Evolutionary conservation across 1,139 yeast genomes (phyloP).

Genomic region (Torulaspora pretoriensis): DNA sequence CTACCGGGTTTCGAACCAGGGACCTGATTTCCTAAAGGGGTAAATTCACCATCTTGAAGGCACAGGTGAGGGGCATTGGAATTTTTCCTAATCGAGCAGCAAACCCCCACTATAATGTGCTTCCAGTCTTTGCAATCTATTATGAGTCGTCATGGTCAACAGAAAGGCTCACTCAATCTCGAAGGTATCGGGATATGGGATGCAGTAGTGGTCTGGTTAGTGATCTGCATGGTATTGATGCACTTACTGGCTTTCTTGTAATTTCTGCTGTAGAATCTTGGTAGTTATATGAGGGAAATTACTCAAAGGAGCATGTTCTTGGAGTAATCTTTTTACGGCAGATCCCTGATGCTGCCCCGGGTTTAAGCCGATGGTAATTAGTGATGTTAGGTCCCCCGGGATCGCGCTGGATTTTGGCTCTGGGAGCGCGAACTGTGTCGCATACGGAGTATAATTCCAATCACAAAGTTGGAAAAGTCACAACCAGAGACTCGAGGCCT

Average conservation of each 20-base stretch:
- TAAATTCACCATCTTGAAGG: neutral
- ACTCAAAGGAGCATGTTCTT: neutral
- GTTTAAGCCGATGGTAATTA: neutral
- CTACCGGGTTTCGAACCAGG: neutral
- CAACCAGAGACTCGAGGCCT: neutral
- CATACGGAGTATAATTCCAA: constrained; percentile 1
- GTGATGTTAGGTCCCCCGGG: neutral
- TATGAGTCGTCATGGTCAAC: no score
- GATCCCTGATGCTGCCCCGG: no score
- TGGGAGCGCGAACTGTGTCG: constrained; percentile 2
- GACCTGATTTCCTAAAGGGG: neutral
- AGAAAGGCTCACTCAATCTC: no score
- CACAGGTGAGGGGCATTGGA: constrained; percentile 1
- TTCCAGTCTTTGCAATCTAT: no score
- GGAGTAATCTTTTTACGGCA: neutral
- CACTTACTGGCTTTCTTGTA: no score
- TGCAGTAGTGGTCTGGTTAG: no score
- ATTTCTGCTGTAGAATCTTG: no score
- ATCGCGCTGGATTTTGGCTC: neutral
- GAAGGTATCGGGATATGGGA: no score
- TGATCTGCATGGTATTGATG: no score
- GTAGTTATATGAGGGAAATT: no score
- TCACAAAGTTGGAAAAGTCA: constrained; percentile 4
- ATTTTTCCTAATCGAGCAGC: neutral
- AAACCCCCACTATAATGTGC: no score